Evolutionary conservation across 345 rosid species (phyloP).

Genomic region (Hirschfeldia incana): DNA sequence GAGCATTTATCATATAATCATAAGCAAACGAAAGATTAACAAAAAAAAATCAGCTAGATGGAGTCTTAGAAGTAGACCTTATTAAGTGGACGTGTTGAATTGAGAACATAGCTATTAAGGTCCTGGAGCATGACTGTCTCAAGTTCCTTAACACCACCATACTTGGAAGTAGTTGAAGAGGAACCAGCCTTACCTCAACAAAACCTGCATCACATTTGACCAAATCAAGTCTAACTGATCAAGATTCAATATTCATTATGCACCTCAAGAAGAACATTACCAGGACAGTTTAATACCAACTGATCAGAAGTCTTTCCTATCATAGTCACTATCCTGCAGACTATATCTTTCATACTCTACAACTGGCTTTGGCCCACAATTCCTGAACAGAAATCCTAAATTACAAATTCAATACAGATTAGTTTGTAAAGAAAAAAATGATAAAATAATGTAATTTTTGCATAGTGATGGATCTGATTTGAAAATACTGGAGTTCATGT

Average conservation of each 20-base stretch:
- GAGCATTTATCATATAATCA: too few relatives aligned
- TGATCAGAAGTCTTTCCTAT: conserved; percentile 85
- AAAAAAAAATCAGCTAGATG: too few relatives aligned
- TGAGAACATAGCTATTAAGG: too few relatives aligned
- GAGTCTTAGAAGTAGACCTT: too few relatives aligned
- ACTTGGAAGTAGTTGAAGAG: too few relatives aligned
- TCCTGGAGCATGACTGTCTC: too few relatives aligned
- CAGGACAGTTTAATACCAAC: conserved; percentile 61
- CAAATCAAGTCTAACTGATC: too few relatives aligned
- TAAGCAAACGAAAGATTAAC: too few relatives aligned
- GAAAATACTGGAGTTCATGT: conserved; percentile 43
- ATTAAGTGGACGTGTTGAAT: too few relatives aligned
- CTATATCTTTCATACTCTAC: conserved; percentile 42
- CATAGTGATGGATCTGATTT: conserved; percentile 60
- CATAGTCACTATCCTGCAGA: conserved; percentile 58
- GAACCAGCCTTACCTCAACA: too few relatives aligned
- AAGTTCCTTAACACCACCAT: too few relatives aligned
- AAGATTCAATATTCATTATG: not conserved
- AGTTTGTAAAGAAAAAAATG: not conserved
- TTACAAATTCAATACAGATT: not conserved
- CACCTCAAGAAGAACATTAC: conserved; percentile 84
- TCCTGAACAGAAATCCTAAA: conserved; percentile 67
- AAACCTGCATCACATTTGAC: not conserved
- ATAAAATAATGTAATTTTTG: conserved; percentile 27
- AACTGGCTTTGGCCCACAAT: conserved; percentile 67